phyloP scores from a whole-genome alignment of 495 filamentous ascomycete species.

The Filosporella fistucella region DNA sequence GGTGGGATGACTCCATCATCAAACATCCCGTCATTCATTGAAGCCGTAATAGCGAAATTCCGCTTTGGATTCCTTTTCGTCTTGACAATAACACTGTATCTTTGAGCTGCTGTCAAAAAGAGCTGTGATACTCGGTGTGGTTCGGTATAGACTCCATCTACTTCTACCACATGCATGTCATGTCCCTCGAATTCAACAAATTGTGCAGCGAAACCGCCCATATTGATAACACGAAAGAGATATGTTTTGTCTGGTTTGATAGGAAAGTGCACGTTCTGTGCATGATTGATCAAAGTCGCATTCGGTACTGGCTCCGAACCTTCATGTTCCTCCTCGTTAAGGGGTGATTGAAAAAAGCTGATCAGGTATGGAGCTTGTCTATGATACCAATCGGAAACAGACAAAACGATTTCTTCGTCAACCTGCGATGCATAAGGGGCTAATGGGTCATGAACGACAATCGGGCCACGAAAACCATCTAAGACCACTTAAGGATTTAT shows the following conservation, averaged over 20 bases:
- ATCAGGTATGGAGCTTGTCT: neutral
- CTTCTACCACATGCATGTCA: slow-evolving; percentile 50
- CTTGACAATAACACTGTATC: slow-evolving; percentile 44
- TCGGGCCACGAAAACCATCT: neutral
- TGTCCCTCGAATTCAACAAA: slow-evolving; percentile 72
- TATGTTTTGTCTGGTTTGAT: slow-evolving; percentile 71
- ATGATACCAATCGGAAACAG: slow-evolving; percentile 1
- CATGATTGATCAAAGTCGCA: slow-evolving; percentile 66
- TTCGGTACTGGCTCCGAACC: slow-evolving; percentile 63
- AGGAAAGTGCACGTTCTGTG: slow-evolving; percentile 42
- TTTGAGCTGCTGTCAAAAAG: slow-evolving; percentile 41
- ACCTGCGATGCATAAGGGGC: neutral
- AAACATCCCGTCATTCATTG: slow-evolving; percentile 46
- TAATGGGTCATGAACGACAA: neutral
- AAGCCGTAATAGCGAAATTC: slow-evolving; percentile 12
- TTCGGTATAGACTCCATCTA: slow-evolving; percentile 48
- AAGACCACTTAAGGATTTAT: no score
- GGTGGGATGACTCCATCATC: slow-evolving; percentile 2
- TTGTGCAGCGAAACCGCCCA: slow-evolving; percentile 57
- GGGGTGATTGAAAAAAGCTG: neutral
- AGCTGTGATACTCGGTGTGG: slow-evolving; percentile 52
- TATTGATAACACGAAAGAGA: slow-evolving; percentile 68
- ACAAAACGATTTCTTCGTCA: neutral
- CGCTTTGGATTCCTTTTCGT: slow-evolving; percentile 23
- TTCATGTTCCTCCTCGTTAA: slow-evolving; percentile 37